Base-by-base conservation (phyloP, 768 basidiomycete genomes). In the Collybiopsis confluens region DNA sequence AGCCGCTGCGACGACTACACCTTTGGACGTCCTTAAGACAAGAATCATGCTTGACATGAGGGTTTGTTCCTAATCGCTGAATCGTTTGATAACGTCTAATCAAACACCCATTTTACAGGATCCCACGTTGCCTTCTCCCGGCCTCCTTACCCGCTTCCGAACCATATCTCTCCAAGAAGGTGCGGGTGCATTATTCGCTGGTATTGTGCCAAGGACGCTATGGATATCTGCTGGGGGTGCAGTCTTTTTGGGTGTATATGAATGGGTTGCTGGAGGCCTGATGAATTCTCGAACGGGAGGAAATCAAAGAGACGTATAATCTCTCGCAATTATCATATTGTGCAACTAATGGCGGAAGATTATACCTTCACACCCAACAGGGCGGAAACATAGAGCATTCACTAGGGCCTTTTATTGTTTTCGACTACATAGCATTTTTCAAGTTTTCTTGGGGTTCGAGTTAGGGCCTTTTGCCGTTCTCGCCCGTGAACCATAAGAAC, bases 191-290 rank as follows among this genome's bases (percentile, higher is more conserved):
- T 73, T 99, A 4, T 98, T 96, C 64, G 70, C 88, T 4, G 97
- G 97, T 10, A 80, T 89, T 38, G 78, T 95, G 7, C 96, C 96
- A 23, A 81, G 97, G 65, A 98, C 95, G 36, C 65, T 97, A 48
- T 98, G 96, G 89, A 98, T 99, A 63, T 93, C 92, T 1, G 85
- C 91, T 2, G 97, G 97, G 2, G 97, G 97, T 2, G 94, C 95
- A 0, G 92, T 98, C 0, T 99, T 99, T 68, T 76, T 99, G 23
- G 97, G 97, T n/a, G 86, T 92, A 45, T 99, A 98, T 62, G 96
- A 99, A 67, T 87, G 83, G 80, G 82, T 77, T 1, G 73, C 86
- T 3, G 74, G 79, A 61, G 72, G 76, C 2, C 65, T 89, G 10
- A 75, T 75, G 63, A 48, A 16, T 23, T 38, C 35, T 36, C 47